Evolutionary conservation across 345 rosid genomes (phyloP).

Genomic region (Dimocarpus longan): DNA sequence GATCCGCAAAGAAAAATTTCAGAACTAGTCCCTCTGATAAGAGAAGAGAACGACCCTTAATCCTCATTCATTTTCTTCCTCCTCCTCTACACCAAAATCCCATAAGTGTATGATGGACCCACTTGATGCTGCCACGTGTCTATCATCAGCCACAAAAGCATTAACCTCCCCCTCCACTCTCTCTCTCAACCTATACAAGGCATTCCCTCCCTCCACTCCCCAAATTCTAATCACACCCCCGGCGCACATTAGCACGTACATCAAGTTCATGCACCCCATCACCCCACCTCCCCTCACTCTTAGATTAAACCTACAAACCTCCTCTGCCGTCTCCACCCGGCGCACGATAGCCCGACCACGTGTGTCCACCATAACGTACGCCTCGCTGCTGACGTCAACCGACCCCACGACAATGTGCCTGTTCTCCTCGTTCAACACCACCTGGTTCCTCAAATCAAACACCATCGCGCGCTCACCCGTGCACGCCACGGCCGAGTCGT

Average conservation of each 20-base stretch:
- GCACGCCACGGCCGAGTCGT: constrained; percentile 70
- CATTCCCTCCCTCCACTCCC: constrained; percentile 51
- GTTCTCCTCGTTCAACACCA: constrained; percentile 32
- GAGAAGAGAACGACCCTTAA: not conserved
- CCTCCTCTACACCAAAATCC: constrained; percentile 60
- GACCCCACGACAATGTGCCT: constrained; percentile 54
- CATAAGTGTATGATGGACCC: constrained; percentile 66
- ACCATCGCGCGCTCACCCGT: constrained; percentile 51
- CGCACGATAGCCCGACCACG: constrained; percentile 65
- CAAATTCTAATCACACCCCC: constrained; percentile 69
- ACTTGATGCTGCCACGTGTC: constrained; percentile 75
- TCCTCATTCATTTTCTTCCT: not conserved
- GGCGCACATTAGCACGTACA: constrained; percentile 62
- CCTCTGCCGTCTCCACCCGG: constrained; percentile 41
- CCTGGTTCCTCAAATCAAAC: constrained; percentile 59
- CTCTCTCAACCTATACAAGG: constrained; percentile 51
- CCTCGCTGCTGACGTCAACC: constrained; percentile 47
- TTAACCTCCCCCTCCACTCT: constrained; percentile 58
- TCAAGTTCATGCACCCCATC: constrained; percentile 72
- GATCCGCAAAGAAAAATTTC: no score
- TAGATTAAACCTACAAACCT: constrained; percentile 53
- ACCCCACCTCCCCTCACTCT: constrained; percentile 24
- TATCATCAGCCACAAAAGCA: constrained; percentile 63
- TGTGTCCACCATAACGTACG: constrained; percentile 53
- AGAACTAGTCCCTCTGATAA: no score